Evolutionary conservation across 2,329 filamentous ascomycete genomes (phyloP), one percentile per base, ranked within the genome.

Genomic region (Epichloe gansuensis): DNA sequence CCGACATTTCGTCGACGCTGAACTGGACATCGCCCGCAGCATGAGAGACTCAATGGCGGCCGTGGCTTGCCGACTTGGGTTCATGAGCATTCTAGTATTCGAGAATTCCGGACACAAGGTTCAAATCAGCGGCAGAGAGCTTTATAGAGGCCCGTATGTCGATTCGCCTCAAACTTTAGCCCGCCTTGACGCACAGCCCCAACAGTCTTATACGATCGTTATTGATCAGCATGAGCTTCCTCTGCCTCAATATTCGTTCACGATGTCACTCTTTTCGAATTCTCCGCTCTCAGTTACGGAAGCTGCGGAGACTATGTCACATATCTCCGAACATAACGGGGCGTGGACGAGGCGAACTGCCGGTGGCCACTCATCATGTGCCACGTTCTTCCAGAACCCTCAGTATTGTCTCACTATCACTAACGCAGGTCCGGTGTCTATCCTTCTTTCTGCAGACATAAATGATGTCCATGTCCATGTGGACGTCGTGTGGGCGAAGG

Each of bases 111-210:
- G 91, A 2, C 74, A 81, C 38, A 78, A 82, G 47, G 82, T 96
- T 0, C 83, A 88, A 57, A 73, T 93, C 13, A 82, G 81, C 50
- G 87, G 91, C 52, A 80, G 81, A 6, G 78, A 82, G 25, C 66
- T 87, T 0, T 81, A 87, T 59, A 81, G 85, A 38, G 86, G 85
- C 0, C 87, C 88, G n/a, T 95, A 88, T 56, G 89, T 97, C 36
- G 91, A 96, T 67, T 94, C 90, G 2, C 89, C 89, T 1, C 94
- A 97, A 65, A 95, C 87, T 0, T 78, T 98, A 7, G 80, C 94
- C 44, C 83, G 85, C 53, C 76, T 95, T 3, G 57, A 65, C 11
- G 58, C 65, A 5, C 58, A 58, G 35, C 68, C 71, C 4, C 65
- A 64, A n/a, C 71, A 66, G 45, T 60, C 63, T 4, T 78, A 77